Evolutionary conservation across 2,329 filamentous ascomycete species (phyloP).

Genomic region (Epichloe glyceriae): DNA sequence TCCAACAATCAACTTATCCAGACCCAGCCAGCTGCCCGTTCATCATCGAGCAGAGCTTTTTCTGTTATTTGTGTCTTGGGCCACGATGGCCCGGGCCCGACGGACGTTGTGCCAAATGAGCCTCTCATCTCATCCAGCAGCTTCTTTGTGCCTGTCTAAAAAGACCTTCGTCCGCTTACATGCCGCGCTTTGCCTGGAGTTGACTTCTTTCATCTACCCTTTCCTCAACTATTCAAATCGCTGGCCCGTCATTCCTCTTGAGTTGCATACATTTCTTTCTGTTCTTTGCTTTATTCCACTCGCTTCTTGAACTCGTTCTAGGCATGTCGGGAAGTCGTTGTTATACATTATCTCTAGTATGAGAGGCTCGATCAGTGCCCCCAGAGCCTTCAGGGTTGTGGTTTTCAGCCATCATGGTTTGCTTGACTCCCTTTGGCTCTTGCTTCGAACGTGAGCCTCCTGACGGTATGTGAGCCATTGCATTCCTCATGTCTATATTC

Average conservation of each 20-base stretch:
- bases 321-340: slow-evolving; percentile 5
- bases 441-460: slow-evolving; percentile 26
- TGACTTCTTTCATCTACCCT: slow-evolving; percentile 4
- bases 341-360: slow-evolving; percentile 18
- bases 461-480: slow-evolving; percentile 22
- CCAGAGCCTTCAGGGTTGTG: slow-evolving; percentile 31
- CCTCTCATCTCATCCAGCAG: background rate
- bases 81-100: slow-evolving; percentile 6
- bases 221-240: slow-evolving; percentile 6
- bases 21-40: slow-evolving; percentile 10
- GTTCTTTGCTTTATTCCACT: background rate
- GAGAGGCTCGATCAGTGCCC: slow-evolving; percentile 29
- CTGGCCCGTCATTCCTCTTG: slow-evolving; percentile 8
- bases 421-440: slow-evolving; percentile 29
- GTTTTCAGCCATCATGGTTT: slow-evolving; percentile 32
- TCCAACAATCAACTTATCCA: slow-evolving; percentile 12
- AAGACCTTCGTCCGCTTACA: background rate
- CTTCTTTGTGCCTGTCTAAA: slow-evolving; percentile 6
- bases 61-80: slow-evolving; percentile 6
- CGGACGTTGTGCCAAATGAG: slow-evolving; percentile 8
- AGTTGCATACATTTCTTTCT: slow-evolving; percentile 9
- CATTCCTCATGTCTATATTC: background rate
- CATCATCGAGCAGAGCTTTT: slow-evolving; percentile 6
- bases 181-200: slow-evolving; percentile 4
- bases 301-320: background rate